A percentile compares a stretch with the other conserved stretches of the same genome.
phyloP scores from a whole-genome alignment of 139 green algal genomes.

The Chlamydomonas asymmetrica region DNA sequence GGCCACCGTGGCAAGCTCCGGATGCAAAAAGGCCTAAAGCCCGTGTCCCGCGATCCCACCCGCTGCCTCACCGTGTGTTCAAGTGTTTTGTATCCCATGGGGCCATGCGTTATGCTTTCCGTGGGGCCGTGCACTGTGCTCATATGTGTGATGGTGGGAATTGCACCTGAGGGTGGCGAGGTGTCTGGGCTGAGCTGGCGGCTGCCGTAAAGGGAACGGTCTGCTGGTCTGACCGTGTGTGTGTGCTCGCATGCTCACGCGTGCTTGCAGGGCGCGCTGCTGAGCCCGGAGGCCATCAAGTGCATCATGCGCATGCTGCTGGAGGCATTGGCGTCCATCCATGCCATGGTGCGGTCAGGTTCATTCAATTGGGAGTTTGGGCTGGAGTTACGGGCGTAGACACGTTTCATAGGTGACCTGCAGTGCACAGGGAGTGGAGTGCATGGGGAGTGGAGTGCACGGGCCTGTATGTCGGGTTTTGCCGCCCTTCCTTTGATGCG shows the following conservation, averaged over 20 bases:
- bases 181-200: background rate
- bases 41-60: too few species aligned
- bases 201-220: background rate
- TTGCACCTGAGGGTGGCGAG: background rate
- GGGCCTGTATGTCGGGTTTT: background rate
- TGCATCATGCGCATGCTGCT: conserved; percentile 60
- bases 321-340: conserved; percentile 61
- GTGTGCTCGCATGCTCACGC: too few species aligned
- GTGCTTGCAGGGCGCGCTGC: too few species aligned
- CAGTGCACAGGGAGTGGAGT: background rate
- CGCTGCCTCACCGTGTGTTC: too few species aligned
- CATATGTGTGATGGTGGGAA: background rate
- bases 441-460: background rate
- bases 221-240: background rate
- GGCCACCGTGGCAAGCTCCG: too few species aligned
- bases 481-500: too few species aligned
- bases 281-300: conserved; percentile 4
- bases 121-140: background rate
- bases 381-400: too few species aligned
- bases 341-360: conserved; percentile 37
- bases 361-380: background rate
- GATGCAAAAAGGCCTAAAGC: too few species aligned
- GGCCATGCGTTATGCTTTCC: too few species aligned
- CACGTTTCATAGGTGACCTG: too few species aligned
- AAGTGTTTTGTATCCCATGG: too few species aligned